Evolutionary conservation across 208 protist genomes (phyloP).

Genomic region (Leishmania gerbilli): DNA sequence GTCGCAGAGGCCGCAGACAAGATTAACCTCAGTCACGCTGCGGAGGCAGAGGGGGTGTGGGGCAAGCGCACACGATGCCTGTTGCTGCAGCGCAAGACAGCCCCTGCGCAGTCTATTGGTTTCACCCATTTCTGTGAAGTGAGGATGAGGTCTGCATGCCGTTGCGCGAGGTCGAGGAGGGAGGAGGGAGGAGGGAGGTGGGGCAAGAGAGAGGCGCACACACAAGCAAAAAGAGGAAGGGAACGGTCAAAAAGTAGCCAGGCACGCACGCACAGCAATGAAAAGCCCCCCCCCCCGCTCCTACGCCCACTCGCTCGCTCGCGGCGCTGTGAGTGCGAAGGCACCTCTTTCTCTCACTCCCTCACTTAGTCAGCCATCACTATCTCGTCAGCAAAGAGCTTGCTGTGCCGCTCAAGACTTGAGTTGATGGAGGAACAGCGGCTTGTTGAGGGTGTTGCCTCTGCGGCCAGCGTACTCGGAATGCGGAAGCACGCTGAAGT

Average conservation of each 20-base stretch:
- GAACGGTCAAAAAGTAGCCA: background rate
- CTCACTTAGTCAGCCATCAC: background rate
- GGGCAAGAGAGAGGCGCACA: background rate
- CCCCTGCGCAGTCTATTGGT: background rate
- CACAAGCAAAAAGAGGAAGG: background rate
- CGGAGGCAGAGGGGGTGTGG: background rate
- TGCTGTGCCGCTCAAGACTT: constrained; percentile 10
- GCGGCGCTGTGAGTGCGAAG: background rate
- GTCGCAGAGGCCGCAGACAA: background rate
- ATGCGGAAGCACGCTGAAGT: constrained; percentile 68
- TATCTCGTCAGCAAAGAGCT: background rate
- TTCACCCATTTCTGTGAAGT: background rate
- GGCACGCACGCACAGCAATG: too few relatives aligned
- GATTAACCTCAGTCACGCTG: background rate
- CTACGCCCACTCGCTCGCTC: background rate
- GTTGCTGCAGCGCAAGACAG: background rate
- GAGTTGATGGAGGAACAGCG: constrained; percentile 60
- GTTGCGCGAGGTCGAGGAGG: background rate
- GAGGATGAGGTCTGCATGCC: background rate
- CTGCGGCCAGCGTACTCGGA: constrained; percentile 49
- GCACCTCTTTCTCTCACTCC: background rate
- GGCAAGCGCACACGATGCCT: background rate
- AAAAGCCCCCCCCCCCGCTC: too few relatives aligned
- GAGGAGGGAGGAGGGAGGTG: background rate
- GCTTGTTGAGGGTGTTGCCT: constrained; percentile 44